Evolutionary conservation across 176 grass and related monocot species (phyloP).

Genomic region (Carex parvula): DNA sequence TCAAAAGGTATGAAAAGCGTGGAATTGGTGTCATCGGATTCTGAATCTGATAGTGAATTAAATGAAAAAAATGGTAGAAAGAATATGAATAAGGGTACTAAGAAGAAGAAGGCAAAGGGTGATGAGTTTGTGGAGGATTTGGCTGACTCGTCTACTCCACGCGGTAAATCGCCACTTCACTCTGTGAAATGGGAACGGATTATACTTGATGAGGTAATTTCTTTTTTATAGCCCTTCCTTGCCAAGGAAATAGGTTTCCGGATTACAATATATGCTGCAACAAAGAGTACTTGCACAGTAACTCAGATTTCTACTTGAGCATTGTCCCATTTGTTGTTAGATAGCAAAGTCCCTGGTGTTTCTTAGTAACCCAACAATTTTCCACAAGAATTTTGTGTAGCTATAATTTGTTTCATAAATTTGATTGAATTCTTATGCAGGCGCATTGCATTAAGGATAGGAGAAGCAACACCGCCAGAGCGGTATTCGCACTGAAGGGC

Average conservation of each 20-base stretch:
- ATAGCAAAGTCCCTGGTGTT: not conserved
- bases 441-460: slow-evolving; percentile 96
- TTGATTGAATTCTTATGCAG: slow-evolving; percentile 38
- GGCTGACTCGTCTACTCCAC: slow-evolving; percentile 2
- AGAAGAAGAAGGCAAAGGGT: slow-evolving; percentile 20
- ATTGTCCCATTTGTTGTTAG: not conserved
- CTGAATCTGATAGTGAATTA: not conserved
- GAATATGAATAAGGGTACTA: slow-evolving; percentile 23
- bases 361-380: not conserved
- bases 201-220: slow-evolving; percentile 88
- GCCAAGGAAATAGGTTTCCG: not conserved
- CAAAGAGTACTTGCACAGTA: slow-evolving; percentile 4
- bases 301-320: not conserved
- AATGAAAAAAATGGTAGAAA: slow-evolving; percentile 19
- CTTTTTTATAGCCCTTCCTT: not conserved
- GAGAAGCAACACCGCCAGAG: slow-evolving; percentile 75
- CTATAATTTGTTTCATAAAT: not conserved
- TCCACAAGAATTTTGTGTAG: not conserved
- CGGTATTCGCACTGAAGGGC: slow-evolving; percentile 76
- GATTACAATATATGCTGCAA: not conserved
- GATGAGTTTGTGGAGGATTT: slow-evolving; percentile 16
- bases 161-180: slow-evolving; percentile 61
- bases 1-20: not conserved
- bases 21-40: not conserved
- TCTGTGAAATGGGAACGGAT: slow-evolving; percentile 77